Conservation (phyloP, 192 early-diverging fungal genomes). For the Jimgerdemannia lactiflua region DNA sequence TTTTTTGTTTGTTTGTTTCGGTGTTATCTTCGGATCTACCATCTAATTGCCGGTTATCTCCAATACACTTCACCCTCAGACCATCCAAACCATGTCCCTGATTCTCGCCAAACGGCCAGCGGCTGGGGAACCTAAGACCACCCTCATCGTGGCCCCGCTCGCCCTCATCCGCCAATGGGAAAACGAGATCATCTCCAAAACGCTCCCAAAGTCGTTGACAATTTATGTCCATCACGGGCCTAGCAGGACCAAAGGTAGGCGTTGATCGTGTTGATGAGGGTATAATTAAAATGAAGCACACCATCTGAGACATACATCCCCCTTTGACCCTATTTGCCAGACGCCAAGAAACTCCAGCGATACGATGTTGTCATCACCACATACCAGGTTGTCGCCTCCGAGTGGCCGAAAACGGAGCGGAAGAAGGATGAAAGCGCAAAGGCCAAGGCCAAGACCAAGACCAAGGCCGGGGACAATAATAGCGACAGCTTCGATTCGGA, state of each 20-base stretch:
- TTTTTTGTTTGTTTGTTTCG: no score
- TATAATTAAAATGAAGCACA: not conserved
- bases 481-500: no score
- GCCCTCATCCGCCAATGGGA: conserved; percentile 40
- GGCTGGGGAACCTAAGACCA: not conserved
- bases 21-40: no score
- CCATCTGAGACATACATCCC: not conserved
- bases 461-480: no score
- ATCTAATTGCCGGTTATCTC: no score
- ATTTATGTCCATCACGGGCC: conserved; percentile 35
- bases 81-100: conserved; percentile 32
- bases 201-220: conserved; percentile 10
- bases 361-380: conserved; percentile 41
- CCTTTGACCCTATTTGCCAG: not conserved
- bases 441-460: no score
- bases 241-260: conserved; percentile 18
- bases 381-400: conserved; percentile 32
- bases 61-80: conserved; percentile 1
- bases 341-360: conserved; percentile 12
- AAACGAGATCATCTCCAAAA: conserved; percentile 30
- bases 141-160: conserved; percentile 35
- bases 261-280: not conserved
- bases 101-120: not conserved
- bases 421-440: not conserved
- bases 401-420: conserved; percentile 19